Evolutionary conservation across 2,329 filamentous ascomycete species (phyloP).

Genomic region (Fusarium marasasianum): DNA sequence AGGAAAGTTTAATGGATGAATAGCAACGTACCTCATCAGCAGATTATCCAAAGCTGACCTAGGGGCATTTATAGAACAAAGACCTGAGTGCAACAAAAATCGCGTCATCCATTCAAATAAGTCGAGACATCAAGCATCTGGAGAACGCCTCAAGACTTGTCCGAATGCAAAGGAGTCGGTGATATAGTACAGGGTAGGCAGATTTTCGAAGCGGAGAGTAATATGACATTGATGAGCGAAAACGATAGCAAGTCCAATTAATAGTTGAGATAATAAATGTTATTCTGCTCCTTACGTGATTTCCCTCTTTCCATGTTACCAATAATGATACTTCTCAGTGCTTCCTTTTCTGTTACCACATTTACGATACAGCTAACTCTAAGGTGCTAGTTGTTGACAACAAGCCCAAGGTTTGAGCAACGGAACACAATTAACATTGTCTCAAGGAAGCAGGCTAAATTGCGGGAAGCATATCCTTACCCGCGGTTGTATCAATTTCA

Average conservation of each 20-base stretch:
- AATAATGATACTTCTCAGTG: no score
- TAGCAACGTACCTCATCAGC: no score
- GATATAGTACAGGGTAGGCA: not conserved
- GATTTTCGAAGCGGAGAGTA: not conserved
- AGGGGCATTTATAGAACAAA: not conserved
- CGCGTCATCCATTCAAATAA: not conserved
- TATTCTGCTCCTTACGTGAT: not conserved
- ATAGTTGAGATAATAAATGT: not conserved
- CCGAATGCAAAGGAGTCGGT: not conserved
- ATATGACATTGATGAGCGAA: not conserved
- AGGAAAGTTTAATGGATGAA: not conserved
- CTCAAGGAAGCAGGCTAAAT: not conserved
- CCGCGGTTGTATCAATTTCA: not conserved
- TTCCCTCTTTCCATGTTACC: not conserved
- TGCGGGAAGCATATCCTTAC: not conserved
- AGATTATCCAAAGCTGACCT: not conserved
- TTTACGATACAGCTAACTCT: not conserved
- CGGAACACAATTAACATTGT: not conserved
- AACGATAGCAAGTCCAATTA: not conserved
- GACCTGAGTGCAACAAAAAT: not conserved
- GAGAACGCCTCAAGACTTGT: no score
- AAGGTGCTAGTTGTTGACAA: not conserved
- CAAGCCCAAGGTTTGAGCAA: not conserved
- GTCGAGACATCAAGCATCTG: no score
- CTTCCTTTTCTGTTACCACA: not conserved